Percentiles rank a stretch among this genome's conserved stretches.
Evolutionary conservation across 768 basidiomycete genomes (phyloP).

Genomic region (Auriscalpium microsporum): DNA sequence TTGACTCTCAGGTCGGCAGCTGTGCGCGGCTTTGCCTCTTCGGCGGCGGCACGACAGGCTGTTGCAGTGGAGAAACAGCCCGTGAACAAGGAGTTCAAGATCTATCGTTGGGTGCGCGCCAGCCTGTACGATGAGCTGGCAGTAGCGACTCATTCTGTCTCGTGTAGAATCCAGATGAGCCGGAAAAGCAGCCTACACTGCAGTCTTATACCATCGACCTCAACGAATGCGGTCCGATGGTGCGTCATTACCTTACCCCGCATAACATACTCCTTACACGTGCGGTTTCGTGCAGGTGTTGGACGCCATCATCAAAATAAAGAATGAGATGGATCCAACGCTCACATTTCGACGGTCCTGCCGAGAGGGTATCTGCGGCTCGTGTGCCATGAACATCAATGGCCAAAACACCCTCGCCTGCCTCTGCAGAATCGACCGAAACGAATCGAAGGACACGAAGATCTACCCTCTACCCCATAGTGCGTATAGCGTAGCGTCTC

Average conservation of each 20-base stretch:
- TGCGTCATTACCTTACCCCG: conserved; percentile 22
- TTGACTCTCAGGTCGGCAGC: neutral
- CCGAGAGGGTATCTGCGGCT: conserved; percentile 94
- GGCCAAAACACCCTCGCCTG: conserved; percentile 98
- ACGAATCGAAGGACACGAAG: conserved; percentile 64
- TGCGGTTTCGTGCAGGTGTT: conserved; percentile 43
- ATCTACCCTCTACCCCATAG: conserved; percentile 98
- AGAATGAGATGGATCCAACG: conserved; percentile 96
- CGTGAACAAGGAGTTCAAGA: conserved; percentile 90
- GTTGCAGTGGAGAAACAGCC: conserved; percentile 59
- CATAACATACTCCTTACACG: neutral
- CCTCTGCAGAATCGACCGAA: conserved; percentile 88
- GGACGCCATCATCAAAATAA: conserved; percentile 96
- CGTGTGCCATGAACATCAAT: conserved; percentile 98
- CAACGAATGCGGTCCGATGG: conserved; percentile 94
- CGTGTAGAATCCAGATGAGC: conserved; percentile 85
- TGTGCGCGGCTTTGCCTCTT: conserved; percentile 22
- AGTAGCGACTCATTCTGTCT: neutral
- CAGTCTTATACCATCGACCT: conserved; percentile 91
- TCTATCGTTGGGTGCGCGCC: conserved; percentile 88
- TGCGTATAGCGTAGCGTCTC: conserved; percentile 31
- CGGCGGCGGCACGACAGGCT: conserved; percentile 24
- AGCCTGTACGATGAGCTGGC: no score
- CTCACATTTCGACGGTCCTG: conserved; percentile 93
- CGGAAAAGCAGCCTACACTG: conserved; percentile 80